phyloP scores from a whole-genome alignment of 177 flowering plant species.

The Telopea speciosissima region DNA sequence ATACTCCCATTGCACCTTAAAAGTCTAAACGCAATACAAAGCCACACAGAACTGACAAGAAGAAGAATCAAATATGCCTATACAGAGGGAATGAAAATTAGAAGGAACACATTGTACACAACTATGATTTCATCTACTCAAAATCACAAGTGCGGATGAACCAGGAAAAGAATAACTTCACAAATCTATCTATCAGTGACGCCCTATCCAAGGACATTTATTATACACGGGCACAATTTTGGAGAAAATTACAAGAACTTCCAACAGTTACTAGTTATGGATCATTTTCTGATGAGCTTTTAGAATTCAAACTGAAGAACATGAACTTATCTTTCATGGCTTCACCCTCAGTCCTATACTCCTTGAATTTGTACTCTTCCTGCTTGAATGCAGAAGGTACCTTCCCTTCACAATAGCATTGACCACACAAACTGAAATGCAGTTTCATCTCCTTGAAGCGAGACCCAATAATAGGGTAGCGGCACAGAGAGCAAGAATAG shows the following conservation, averaged over 20 bases:
- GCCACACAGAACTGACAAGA: no score
- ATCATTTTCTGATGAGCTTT: not conserved
- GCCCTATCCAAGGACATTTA: conserved; percentile 16
- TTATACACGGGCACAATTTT: conserved; percentile 29
- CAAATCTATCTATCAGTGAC: conserved; percentile 6
- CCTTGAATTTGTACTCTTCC: conserved; percentile 82
- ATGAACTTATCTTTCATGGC: conserved; percentile 85
- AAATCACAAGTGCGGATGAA: not conserved
- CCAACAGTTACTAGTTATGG: conserved; percentile 4
- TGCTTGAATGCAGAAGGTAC: conserved; percentile 70
- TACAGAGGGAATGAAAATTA: not conserved
- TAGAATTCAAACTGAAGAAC: conserved; percentile 38
- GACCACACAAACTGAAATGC: conserved; percentile 72
- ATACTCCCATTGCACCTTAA: no score
- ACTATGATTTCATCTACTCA: not conserved
- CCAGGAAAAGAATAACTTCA: not conserved
- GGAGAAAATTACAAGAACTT: conserved; percentile 26
- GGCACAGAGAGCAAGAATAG: conserved; percentile 11
- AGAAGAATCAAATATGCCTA: not conserved
- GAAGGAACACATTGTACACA: not conserved
- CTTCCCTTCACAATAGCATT: conserved; percentile 94
- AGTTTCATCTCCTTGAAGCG: conserved; percentile 81
- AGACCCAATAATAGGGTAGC: conserved; percentile 49
- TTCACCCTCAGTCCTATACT: conserved; percentile 73
- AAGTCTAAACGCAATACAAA: no score